phyloP scores from a whole-genome alignment of 2,329 filamentous ascomycete species.

The Verticillium tricorpus region DNA sequence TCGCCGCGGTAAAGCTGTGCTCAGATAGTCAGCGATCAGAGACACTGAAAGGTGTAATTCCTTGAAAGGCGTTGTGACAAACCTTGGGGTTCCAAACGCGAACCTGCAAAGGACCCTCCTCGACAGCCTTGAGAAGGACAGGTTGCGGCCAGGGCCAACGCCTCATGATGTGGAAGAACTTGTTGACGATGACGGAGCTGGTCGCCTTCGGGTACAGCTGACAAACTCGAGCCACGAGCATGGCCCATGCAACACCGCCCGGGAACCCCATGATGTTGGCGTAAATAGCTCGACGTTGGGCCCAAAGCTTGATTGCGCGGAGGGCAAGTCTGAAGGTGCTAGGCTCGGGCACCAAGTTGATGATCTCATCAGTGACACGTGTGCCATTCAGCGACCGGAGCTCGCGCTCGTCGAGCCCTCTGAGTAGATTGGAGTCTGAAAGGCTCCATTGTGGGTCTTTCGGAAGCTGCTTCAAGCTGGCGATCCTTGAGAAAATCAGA shows the following conservation, averaged over 20 bases:
- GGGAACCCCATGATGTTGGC: slow-evolving; percentile 96
- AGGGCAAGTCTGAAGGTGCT: slow-evolving; percentile 86
- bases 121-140: slow-evolving; percentile 84
- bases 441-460: slow-evolving; percentile 64
- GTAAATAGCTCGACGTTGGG: slow-evolving; percentile 86
- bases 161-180: slow-evolving; percentile 90
- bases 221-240: slow-evolving; percentile 93
- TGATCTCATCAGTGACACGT: slow-evolving; percentile 87
- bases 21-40: slow-evolving; percentile 8
- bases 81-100: slow-evolving; percentile 94
- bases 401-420: slow-evolving; percentile 81
- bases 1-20: slow-evolving; percentile 71
- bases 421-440: slow-evolving; percentile 77
- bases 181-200: slow-evolving; percentile 80
- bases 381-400: slow-evolving; percentile 90
- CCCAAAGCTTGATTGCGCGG: slow-evolving; percentile 94
- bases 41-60: not conserved
- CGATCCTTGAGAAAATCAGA: slow-evolving; percentile 78
- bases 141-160: slow-evolving; percentile 93
- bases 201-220: slow-evolving; percentile 94
- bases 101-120: slow-evolving; percentile 74
- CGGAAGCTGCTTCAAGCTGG: slow-evolving; percentile 66
- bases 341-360: slow-evolving; percentile 81
- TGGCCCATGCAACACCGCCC: slow-evolving; percentile 95
- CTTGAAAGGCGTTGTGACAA: slow-evolving; percentile 7